Base-by-base conservation (phyloP, 345 rosid species). In the Sisymbrium altissimum region DNA sequence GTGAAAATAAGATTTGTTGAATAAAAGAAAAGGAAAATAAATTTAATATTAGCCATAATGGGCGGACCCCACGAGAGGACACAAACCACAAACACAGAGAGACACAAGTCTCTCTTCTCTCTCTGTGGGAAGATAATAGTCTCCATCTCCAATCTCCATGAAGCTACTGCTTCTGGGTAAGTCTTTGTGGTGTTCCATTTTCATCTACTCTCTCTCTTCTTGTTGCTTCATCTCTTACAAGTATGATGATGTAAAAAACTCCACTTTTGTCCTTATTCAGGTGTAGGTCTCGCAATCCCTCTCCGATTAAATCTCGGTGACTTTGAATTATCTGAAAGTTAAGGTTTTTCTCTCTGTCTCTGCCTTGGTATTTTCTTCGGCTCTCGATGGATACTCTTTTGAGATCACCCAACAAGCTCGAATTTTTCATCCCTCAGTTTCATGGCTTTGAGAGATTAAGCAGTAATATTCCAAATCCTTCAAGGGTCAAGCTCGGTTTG, bases 321-420 rank as follows among this genome's bases (percentile, higher is more conserved):
- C 13, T 33, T 52, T 7, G 2, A 50, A 32, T 67, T 59, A 49
- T 59, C 40, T 41, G 7, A 56, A 45, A 73, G 41, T 35, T 73
- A 5, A 39, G 30, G 9, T 36, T 65, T 57, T 58, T 33, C 11
- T 1, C 17, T 27, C 44, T 27, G 18, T 63, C 53, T 50, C 36
- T 71, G 35, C 12, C 13, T 32, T 44, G 3, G 1, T 13, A 2
- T 12, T 82, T 54, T 49, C 38, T 40, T 50, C 38, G 56, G 9
- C 23, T 58, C 41, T 62, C 81, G 35, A 89, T 94, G 99, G 97
- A 85, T 87, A 87, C 92, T 68, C 64, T 94, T 29, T 83, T 94
- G 36, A 87, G 82, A 83, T 82, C 95, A 14, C 93, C 84, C 57
- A 83, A 84, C 81, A 90, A 86, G 84, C 88, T 86, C 46, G 90